Base-by-base conservation (phyloP, 192 early-diverging fungal species). In the Backusella psychrophila region DNA sequence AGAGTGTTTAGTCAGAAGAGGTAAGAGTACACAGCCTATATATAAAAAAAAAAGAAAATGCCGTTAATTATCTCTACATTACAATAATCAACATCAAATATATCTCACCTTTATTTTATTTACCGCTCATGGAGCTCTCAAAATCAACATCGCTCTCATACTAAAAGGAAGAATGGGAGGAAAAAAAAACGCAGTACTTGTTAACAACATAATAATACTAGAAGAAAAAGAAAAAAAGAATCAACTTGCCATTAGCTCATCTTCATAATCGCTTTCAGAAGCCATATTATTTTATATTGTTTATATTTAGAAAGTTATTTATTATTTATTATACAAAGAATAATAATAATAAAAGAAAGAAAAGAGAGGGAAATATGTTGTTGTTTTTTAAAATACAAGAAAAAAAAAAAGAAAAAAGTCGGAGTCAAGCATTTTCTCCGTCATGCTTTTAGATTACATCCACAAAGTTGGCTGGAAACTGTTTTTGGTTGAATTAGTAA, bases 251-350 rank as follows among this genome's bases (percentile, higher is more conserved):
- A 77, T 77, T 29, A 42, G 39, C 56, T 74, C 78, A 38, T 75
- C 76, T 71, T 71, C 69, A 71, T 26, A 71, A 52, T 82, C 80
- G 53, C 76, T 74, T 34, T 82, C 80, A 49, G 76, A 78, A 67
- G 76, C 53, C 80, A 82, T 82, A 33, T 31, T 74, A 3, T 29
- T 6, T 6, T 42, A 31, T 39, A 12, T 39, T 39, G 23, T 59
- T 26, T 26, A 11, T 23, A 23, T 59, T 23, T 59, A 1, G 3
- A 39, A 39, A 39, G 38, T 59, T 23, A 26, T 70, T 33, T 46
- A 19, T 31, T 46, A 29, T n/a, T n/a, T n/a, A n/a, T n/a, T 29
- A 9, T 71, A 31, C 4, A 6, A 14, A 14, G 14, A 3, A 49
- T 19, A 46, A 19, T 4, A 49, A 46, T 46, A 38, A 71, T 6